Evolutionary conservation across 2,329 filamentous ascomycete genomes (phyloP), one percentile per base, ranked within the genome.

Genomic region (Teratosphaeria gauchensis): DNA sequence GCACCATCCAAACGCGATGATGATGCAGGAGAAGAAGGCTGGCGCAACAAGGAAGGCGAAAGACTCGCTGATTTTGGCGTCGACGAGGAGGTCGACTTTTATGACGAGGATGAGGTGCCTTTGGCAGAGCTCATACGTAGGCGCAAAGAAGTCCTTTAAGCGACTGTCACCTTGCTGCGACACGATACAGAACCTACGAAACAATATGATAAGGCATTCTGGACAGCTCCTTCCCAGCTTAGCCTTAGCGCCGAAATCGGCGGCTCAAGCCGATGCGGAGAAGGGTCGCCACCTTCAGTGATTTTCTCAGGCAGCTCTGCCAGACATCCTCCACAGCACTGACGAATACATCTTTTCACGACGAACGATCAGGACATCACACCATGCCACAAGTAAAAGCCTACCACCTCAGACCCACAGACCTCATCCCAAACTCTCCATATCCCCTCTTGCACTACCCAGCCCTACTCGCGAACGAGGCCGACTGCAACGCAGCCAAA

Each of bases 1-100:
- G 60, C 14, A 38, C 64, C 54, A 64, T 61, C 9, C 62, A 46
- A 16, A 9, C 54, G 30, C n/a, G 56, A 66, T 48, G 65, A 78
- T 63, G 60, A 66, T 51, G 65, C 78, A 61, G 82, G 80, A 4
- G 78, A 82, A 66, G 79, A 80, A 51, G 81, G 76, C 4, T 94
- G 89, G 89, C 83, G 80, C 0, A 92, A 92, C 64, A 79, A 83
- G 0, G 88, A 92, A 56, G 89, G 89, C 1, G 88, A 92, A 68
- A 78, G 84, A 35, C 73, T 94, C 55, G 78, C 82, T 51, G 89
- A 94, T 66, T 94, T 86, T 68, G 89, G 89, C 1, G 88, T 94
- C 0, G 89, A 92, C 65, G 87, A 90, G 66, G 87, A 89, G 14
- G 82, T 80, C 0, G 86, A 90, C 62, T 85, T 85, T 53, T 82